Evolutionary conservation across 352 stramenopile genomes (phyloP).

Genomic region (Globisporangium nagaii): DNA sequence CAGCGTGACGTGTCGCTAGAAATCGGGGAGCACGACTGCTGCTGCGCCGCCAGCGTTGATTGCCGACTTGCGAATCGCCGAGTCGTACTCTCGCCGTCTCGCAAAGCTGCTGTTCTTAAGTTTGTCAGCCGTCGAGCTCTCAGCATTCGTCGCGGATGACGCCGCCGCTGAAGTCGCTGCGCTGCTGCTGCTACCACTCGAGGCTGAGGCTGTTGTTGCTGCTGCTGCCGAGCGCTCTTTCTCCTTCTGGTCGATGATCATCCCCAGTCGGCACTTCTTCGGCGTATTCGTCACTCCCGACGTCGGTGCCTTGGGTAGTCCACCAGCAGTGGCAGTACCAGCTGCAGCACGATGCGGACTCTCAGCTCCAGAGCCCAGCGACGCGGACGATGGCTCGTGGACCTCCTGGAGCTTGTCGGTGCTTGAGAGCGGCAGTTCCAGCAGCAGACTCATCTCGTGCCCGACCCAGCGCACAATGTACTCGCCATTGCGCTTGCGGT

Average conservation of each 20-base stretch:
- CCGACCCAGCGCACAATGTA: slow-evolving; percentile 81
- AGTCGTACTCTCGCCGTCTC: slow-evolving; percentile 62
- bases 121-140: slow-evolving; percentile 22
- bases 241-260: slow-evolving; percentile 58
- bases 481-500: slow-evolving; percentile 74
- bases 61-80: slow-evolving; percentile 36
- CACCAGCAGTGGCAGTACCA: no score
- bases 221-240: slow-evolving; percentile 16
- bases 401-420: slow-evolving; percentile 43
- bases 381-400: slow-evolving; percentile 20
- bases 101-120: slow-evolving; percentile 75
- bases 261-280: slow-evolving; percentile 47
- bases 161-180: slow-evolving; percentile 3
- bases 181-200: background rate
- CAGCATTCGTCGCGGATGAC: background rate
- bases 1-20: slow-evolving; percentile 3
- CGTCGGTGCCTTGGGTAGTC: slow-evolving; percentile 5
- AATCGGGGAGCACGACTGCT: background rate
- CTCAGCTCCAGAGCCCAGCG: background rate
- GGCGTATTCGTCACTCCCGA: slow-evolving; percentile 37
- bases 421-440: slow-evolving; percentile 48
- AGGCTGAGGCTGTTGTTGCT: background rate
- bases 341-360: slow-evolving; percentile 1
- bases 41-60: background rate
- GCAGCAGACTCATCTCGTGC: slow-evolving; percentile 74